Conservation (phyloP, 768 basidiomycete genomes). For the Tricholoma bakamatsutake region DNA sequence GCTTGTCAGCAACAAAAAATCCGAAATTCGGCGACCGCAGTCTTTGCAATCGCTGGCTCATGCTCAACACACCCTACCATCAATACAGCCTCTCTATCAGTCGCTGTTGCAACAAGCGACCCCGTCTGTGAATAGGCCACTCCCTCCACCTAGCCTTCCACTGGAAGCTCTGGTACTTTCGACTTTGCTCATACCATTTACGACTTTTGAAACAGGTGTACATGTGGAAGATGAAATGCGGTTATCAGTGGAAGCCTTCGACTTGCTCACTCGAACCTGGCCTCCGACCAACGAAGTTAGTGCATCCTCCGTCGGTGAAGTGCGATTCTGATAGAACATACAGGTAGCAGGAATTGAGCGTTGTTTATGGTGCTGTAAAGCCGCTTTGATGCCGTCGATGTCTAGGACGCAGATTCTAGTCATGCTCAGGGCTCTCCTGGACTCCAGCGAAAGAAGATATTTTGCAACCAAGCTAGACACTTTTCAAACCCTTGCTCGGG, state of each 20-base stretch:
- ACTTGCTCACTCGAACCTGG: slow-evolving; percentile 55
- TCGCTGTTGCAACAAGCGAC: slow-evolving; percentile 40
- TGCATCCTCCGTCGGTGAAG: not conserved
- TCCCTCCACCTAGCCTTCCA: slow-evolving; percentile 36
- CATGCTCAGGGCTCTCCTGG: slow-evolving; percentile 41
- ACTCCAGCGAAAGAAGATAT: slow-evolving; percentile 36
- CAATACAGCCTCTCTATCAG: slow-evolving; percentile 39
- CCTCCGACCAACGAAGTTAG: slow-evolving; percentile 48
- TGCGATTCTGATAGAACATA: not conserved
- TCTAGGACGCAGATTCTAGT: slow-evolving; percentile 47
- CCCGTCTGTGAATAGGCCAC: slow-evolving; percentile 20
- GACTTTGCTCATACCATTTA: slow-evolving; percentile 51
- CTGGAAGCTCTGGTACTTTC: slow-evolving; percentile 56
- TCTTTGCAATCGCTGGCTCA: slow-evolving; percentile 31
- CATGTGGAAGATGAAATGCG: slow-evolving; percentile 46
- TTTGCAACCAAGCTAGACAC: slow-evolving; percentile 35
- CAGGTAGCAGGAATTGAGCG: slow-evolving; percentile 49
- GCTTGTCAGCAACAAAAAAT: slow-evolving; percentile 19
- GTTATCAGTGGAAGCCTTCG: slow-evolving; percentile 56
- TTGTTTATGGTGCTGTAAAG: slow-evolving; percentile 67
- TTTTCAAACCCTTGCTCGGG: slow-evolving; percentile 47
- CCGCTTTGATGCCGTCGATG: slow-evolving; percentile 37
- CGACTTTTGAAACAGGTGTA: slow-evolving; percentile 28
- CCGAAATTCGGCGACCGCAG: slow-evolving; percentile 37
- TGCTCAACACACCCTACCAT: slow-evolving; percentile 24